A percentile compares a stretch with the other conserved stretches of the same genome.
These are phyloP conservation scores for Chernovozyma sophiae-reginae DNA, from an alignment of 1,139 yeast genomes.

Conservation along the genomic window DNA sequence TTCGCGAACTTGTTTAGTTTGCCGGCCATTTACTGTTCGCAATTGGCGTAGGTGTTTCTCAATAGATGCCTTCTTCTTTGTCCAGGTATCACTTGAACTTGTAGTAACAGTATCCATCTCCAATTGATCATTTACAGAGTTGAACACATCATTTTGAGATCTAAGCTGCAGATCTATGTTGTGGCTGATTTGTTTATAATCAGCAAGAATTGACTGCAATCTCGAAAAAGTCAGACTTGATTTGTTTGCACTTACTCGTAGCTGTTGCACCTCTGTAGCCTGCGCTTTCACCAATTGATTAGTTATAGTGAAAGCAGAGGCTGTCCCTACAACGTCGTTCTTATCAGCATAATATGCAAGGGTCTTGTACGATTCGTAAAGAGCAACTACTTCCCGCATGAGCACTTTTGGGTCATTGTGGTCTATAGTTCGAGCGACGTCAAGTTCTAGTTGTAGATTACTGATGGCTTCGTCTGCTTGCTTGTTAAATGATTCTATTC, in stretches of 20 bases:
- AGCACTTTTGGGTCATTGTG: not conserved
- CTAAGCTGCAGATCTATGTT: conserved; percentile 2
- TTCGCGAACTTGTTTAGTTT: not conserved
- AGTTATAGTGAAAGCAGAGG: conserved; percentile 26
- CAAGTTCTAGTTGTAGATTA: conserved; percentile 7
- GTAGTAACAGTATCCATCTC: not conserved
- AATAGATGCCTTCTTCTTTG: not conserved
- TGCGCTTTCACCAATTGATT: conserved; percentile 18
- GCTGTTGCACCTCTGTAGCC: conserved; percentile 8
- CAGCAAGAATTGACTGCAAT: conserved; percentile 1
- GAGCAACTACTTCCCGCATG: conserved; percentile 21
- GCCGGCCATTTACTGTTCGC: not conserved
- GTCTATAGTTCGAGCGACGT: not conserved
- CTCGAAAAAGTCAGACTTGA: not conserved
- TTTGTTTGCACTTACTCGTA: conserved; percentile 5
- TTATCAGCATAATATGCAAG: conserved; percentile 33
- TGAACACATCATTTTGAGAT: not conserved
- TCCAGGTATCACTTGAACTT: not conserved
- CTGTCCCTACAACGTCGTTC: conserved; percentile 35
- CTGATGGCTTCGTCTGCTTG: conserved; percentile 30
- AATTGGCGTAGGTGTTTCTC: not conserved
- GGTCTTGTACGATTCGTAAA: conserved; percentile 21
- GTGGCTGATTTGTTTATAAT: conserved; percentile 1
- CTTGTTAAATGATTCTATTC: conserved; percentile 20
- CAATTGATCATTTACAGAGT: not conserved